phyloP scores from a whole-genome alignment of 1,139 yeast species.

The Candida tropicalis region DNA sequence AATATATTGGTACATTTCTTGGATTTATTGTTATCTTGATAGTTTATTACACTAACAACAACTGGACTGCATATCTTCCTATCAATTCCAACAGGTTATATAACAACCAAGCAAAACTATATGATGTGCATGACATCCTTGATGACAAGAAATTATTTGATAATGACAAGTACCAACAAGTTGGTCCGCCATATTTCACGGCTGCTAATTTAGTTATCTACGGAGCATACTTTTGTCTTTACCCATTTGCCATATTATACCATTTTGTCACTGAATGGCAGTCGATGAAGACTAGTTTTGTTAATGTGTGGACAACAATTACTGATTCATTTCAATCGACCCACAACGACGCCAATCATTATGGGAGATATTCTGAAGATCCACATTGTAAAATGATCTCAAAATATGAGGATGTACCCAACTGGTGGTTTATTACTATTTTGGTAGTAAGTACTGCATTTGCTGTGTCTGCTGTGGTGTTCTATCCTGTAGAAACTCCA shows the following conservation, averaged over 20 bases:
- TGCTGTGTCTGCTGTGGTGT: slow-evolving; percentile 33
- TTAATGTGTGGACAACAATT: slow-evolving; percentile 37
- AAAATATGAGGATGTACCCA: slow-evolving; percentile 42
- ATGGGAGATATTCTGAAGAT: slow-evolving; percentile 29
- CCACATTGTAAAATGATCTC: slow-evolving; percentile 47
- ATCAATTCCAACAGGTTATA: slow-evolving; percentile 41
- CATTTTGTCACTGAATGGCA: slow-evolving; percentile 40
- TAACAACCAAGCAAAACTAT: slow-evolving; percentile 37
- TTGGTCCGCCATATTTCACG: slow-evolving; percentile 48
- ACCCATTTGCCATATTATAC: slow-evolving; percentile 46
- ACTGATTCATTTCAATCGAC: slow-evolving; percentile 27
- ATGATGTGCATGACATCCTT: slow-evolving; percentile 36
- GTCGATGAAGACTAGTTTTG: slow-evolving; percentile 44
- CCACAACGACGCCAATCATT: slow-evolving; percentile 5
- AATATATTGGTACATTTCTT: slow-evolving; percentile 37
- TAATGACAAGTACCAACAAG: slow-evolving; percentile 28
- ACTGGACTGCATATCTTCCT: slow-evolving; percentile 44
- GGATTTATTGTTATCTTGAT: slow-evolving; percentile 33
- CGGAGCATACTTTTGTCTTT: slow-evolving; percentile 45
- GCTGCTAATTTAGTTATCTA: slow-evolving; percentile 47
- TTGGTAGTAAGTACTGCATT: slow-evolving; percentile 30
- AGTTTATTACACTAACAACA: slow-evolving; percentile 40
- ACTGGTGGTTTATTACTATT: slow-evolving; percentile 41
- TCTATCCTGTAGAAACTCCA: slow-evolving; percentile 42
- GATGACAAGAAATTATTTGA: slow-evolving; percentile 35